Evolutionary conservation across 2,329 filamentous ascomycete genomes (phyloP).

Genomic region (Botrytis pseudocinerea): DNA sequence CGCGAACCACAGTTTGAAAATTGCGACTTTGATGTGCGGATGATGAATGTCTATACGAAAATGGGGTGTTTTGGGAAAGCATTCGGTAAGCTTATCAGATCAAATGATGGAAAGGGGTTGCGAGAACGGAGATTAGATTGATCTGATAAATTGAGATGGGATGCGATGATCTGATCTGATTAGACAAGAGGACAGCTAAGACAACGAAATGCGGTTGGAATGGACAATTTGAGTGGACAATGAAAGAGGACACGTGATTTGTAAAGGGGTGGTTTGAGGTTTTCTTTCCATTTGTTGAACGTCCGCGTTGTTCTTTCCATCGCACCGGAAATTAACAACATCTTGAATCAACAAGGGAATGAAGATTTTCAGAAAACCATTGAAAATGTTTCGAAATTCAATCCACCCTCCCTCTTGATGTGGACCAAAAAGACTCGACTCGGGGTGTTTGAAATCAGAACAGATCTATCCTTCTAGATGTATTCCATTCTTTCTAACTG

Average conservation of each 20-base stretch:
- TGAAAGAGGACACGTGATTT: not conserved
- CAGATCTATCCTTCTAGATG: not conserved
- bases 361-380: not conserved
- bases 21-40: not conserved
- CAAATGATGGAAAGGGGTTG: not conserved
- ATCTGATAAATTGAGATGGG: not conserved
- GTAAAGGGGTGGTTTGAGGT: not conserved
- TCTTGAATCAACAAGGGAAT: too few species aligned
- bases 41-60: not conserved
- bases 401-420: not conserved
- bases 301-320: too few species aligned
- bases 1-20: not conserved
- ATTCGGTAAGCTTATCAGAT: slow-evolving; percentile 3
- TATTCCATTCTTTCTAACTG: not conserved
- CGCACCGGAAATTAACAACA: not conserved
- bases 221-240: not conserved
- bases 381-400: not conserved
- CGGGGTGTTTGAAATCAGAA: not conserved
- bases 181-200: not conserved
- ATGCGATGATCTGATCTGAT: slow-evolving; percentile 5
- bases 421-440: not conserved
- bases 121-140: not conserved
- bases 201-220: not conserved
- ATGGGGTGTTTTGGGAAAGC: not conserved
- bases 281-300: too few species aligned